Evolutionary conservation across 495 filamentous ascomycete species (phyloP).

Genomic region (Penicillium atrosanguineum): DNA sequence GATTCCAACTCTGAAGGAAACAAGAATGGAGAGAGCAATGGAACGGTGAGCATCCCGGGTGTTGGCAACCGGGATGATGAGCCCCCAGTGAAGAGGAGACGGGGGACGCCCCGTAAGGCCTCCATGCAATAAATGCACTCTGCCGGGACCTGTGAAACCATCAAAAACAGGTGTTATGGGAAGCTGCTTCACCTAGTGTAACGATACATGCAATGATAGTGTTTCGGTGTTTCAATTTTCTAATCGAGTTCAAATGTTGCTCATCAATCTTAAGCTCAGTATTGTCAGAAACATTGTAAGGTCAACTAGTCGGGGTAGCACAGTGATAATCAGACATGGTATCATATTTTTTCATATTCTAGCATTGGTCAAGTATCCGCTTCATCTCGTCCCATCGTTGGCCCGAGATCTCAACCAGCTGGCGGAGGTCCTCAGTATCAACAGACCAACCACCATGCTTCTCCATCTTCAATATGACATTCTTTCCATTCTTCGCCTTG

Average conservation of each 20-base stretch:
- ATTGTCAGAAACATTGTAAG: no score
- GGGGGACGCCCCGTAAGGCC: constrained; percentile 26
- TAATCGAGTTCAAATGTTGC: background rate
- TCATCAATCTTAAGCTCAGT: background rate
- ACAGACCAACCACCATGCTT: constrained; percentile 75
- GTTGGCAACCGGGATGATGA: constrained; percentile 25
- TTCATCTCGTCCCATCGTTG: constrained; percentile 57
- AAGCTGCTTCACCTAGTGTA: background rate
- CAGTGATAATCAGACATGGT: constrained; percentile 20
- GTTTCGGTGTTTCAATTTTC: background rate
- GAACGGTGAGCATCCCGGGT: constrained; percentile 21
- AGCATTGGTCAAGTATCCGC: constrained; percentile 40
- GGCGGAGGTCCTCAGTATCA: constrained; percentile 52
- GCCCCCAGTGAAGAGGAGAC: constrained; percentile 37
- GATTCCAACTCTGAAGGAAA: background rate
- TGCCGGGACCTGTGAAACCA: background rate
- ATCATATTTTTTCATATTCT: constrained; percentile 27
- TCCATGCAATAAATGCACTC: constrained; percentile 3
- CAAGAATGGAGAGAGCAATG: constrained; percentile 16
- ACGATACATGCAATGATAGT: constrained; percentile 4
- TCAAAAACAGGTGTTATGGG: background rate
- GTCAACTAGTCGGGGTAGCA: no score
- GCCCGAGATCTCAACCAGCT: constrained; percentile 50
- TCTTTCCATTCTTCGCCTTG: constrained; percentile 46
- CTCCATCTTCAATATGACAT: constrained; percentile 65